These are phyloP conservation scores for Phytophthora hibernalis DNA, from an alignment of 352 stramenopile genomes.

Conservation along the genomic window DNA sequence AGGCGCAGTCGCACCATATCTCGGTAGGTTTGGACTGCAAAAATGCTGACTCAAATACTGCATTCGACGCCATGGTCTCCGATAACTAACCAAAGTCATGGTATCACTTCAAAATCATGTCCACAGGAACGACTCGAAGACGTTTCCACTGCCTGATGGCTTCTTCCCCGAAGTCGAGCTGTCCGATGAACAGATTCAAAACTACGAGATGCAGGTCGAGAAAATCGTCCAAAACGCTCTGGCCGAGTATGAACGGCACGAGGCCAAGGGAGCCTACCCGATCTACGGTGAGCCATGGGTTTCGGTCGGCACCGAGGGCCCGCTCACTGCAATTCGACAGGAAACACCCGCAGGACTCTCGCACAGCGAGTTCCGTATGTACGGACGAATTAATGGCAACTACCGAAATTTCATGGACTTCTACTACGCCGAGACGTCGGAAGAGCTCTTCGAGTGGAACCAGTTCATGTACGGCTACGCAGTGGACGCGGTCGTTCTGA, in stretches of 20 bases:
- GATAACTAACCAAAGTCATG: constrained; percentile 31
- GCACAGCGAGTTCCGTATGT: constrained; percentile 55
- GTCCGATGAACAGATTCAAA: constrained; percentile 34
- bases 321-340: constrained; percentile 45
- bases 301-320: constrained; percentile 32
- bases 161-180: constrained; percentile 50
- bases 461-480: constrained; percentile 72
- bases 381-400: constrained; percentile 62
- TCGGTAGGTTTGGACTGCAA: constrained; percentile 28
- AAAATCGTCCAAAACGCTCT: constrained; percentile 40
- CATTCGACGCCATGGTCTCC: constrained; percentile 11
- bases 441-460: constrained; percentile 72
- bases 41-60: constrained; percentile 8
- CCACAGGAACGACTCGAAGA: constrained; percentile 39
- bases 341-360: constrained; percentile 26
- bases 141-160: constrained; percentile 47
- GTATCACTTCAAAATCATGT: constrained; percentile 6
- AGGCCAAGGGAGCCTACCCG: constrained; percentile 41
- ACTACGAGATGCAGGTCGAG: constrained; percentile 43
- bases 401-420: constrained; percentile 74
- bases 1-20: constrained; percentile 30
- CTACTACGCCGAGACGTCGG: constrained; percentile 66
- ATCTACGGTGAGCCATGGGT: constrained; percentile 42
- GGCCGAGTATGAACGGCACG: constrained; percentile 44
- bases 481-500: constrained; percentile 74